phyloP scores from a whole-genome alignment of 2,329 filamentous ascomycete genomes.

The Botrytis aclada region DNA sequence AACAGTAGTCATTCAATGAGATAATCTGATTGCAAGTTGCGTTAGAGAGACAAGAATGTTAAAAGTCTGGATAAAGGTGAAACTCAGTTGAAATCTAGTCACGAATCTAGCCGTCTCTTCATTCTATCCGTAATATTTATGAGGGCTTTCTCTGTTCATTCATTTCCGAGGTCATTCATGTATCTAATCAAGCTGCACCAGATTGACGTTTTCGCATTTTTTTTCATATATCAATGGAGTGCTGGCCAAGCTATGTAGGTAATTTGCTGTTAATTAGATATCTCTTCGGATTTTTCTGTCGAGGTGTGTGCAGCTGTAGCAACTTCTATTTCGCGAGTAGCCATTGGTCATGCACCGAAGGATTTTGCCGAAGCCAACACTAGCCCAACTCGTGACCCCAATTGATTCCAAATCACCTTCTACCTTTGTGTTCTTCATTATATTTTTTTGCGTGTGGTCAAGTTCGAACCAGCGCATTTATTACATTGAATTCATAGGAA shows the following conservation, averaged over 20 bases:
- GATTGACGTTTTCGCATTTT: background rate
- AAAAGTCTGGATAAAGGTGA: background rate
- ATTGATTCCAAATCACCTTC: background rate
- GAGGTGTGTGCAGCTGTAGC: background rate
- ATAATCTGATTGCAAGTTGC: background rate
- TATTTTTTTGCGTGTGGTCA: background rate
- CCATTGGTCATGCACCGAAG: background rate
- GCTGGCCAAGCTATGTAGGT: background rate
- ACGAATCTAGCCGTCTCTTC: background rate
- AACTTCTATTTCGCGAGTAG: background rate
- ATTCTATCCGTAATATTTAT: background rate
- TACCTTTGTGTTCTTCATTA: background rate
- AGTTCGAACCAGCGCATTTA: background rate
- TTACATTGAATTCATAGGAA: background rate
- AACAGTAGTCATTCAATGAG: background rate
- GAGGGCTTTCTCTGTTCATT: background rate
- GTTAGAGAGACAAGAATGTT: background rate
- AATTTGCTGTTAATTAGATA: background rate
- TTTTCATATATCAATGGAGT: background rate
- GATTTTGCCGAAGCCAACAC: background rate
- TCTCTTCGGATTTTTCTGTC: background rate
- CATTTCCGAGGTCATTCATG: background rate
- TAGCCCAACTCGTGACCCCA: background rate
- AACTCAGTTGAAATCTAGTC: background rate
- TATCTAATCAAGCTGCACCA: background rate